phyloP scores from a whole-genome alignment of 2,329 filamentous ascomycete genomes.

The Colletotrichum gloeosporioides region DNA sequence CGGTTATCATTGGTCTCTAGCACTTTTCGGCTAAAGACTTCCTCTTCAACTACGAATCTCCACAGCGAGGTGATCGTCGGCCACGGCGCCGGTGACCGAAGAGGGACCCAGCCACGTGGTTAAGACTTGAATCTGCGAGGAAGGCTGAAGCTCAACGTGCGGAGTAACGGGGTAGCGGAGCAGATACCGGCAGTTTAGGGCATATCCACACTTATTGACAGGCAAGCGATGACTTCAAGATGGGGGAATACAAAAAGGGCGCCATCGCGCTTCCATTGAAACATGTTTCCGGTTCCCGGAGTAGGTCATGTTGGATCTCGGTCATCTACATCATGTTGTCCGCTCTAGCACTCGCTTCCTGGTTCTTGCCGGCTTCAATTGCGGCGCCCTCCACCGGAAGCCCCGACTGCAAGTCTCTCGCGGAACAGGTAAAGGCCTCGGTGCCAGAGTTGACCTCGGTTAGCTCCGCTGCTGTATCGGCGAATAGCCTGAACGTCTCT shows the following conservation, averaged over 20 bases:
- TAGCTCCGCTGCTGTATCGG: neutral
- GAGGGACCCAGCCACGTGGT: neutral
- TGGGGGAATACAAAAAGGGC: neutral
- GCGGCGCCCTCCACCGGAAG: neutral
- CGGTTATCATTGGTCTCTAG: neutral
- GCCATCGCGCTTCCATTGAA: neutral
- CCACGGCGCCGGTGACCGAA: neutral
- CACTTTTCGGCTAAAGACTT: neutral
- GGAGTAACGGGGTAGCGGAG: neutral
- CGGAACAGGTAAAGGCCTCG: neutral
- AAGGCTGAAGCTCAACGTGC: neutral
- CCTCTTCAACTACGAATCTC: neutral
- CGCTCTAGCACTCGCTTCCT: neutral
- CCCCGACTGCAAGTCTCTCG: neutral
- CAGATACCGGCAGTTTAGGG: fast-evolving
- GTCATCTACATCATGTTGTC: neutral
- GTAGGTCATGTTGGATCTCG: neutral
- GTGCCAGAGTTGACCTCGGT: neutral
- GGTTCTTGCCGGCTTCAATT: neutral
- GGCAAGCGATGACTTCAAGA: neutral
- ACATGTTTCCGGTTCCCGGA: neutral
- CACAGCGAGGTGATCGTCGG: neutral
- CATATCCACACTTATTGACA: neutral
- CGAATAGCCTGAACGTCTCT: neutral
- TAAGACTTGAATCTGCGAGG: neutral